Conservation (phyloP, 2,329 filamentous ascomycete species). For the Chrysoporthe cubensis region DNA sequence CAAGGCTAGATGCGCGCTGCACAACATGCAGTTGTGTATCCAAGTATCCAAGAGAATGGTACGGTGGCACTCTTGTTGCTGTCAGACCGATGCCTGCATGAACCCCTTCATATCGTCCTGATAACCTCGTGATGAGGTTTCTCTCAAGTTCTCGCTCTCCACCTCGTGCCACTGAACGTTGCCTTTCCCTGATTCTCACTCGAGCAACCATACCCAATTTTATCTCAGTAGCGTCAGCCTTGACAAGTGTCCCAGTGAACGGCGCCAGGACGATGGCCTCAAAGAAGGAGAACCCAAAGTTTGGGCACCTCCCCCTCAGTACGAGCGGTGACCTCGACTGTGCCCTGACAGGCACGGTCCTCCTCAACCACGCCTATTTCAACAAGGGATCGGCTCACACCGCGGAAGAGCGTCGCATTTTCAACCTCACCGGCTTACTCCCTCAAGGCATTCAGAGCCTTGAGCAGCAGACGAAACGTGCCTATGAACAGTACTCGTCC, state of each 20-base stretch:
- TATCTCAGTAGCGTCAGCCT: neutral
- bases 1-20: neutral
- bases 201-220: neutral
- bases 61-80: neutral
- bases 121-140: neutral
- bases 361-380: conserved; percentile 69
- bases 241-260: neutral
- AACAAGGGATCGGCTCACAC: conserved; percentile 87
- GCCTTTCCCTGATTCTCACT: neutral
- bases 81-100: neutral
- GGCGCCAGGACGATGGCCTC: conserved; percentile 13
- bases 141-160: neutral
- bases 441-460: conserved; percentile 74
- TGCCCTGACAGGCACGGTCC: conserved; percentile 52
- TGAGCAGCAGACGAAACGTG: conserved; percentile 75
- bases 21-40: neutral
- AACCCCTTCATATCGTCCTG: neutral
- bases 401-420: conserved; percentile 66
- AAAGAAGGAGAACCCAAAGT: conserved; percentile 39
- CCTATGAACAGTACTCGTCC: conserved; percentile 77
- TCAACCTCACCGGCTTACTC: conserved; percentile 74
- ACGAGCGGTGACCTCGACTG: conserved; percentile 54
- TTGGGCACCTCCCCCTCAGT: conserved; percentile 51
- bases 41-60: neutral
- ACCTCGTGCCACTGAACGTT: neutral